Percentiles rank a stretch among this genome's conserved stretches.
These are phyloP conservation scores for Hordeum vulgare DNA, from an alignment of 176 grass and related monocot species.

Conservation along the genomic window MorexV3_pseudomolecules_assembly NC_058520.1:163927426-163927925, in stretches of 20 bases:
- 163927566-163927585: neutral
- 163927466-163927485: constrained; percentile 11
- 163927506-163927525: constrained; percentile 13
- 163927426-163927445: neutral
- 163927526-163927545: neutral
- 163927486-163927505: neutral
- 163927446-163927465: neutral
- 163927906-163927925: neutral
- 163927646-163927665: neutral
- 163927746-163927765: neutral
- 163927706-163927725: neutral
- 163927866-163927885: neutral
- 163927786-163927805: neutral
- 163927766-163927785: neutral
- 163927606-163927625: neutral
- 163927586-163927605: neutral
- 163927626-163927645: neutral
- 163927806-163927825: neutral
- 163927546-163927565: neutral
- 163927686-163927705: constrained; percentile 3
- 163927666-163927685: constrained; percentile 1
- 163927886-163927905: neutral
- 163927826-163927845: neutral
- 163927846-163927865: neutral
- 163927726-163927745: constrained; percentile 6